Conservation (phyloP, 2,329 filamentous ascomycete species). For the Cylindrodendrum hubeiense region DNA sequence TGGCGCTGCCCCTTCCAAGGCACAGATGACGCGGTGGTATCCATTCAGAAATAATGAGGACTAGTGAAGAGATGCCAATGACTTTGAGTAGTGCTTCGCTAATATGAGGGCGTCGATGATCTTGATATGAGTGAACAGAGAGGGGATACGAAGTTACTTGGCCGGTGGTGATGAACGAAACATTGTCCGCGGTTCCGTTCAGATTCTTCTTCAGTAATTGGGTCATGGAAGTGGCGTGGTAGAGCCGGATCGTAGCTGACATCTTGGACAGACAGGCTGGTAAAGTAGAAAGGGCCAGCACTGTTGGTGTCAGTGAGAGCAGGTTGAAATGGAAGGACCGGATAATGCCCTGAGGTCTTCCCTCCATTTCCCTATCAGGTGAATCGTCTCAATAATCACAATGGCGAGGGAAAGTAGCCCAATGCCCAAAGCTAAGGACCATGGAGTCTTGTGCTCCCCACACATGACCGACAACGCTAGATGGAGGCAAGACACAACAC, state of each 20-base stretch:
- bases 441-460: not conserved
- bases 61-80: not conserved
- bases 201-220: constrained; percentile 3
- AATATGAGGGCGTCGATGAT: not conserved
- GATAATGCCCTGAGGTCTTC: not conserved
- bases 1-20: constrained; percentile 23
- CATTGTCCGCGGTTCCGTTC: not conserved
- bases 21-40: constrained; percentile 15
- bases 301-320: not conserved
- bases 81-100: not conserved
- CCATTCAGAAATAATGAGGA: constrained; percentile 22
- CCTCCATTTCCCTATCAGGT: not conserved
- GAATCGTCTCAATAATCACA: not conserved
- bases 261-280: not conserved
- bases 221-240: not conserved
- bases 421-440: not conserved
- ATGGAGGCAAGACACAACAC: not conserved
- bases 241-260: not conserved
- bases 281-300: not conserved
- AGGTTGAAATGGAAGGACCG: not conserved
- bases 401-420: not conserved
- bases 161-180: not conserved
- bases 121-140: not conserved
- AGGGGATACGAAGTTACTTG: not conserved
- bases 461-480: not conserved